A percentile compares a stretch with the other conserved stretches of the same genome.
Conservation (phyloP, 1,284 basidiomycete species). For the Kwoniella shivajii region DNA sequence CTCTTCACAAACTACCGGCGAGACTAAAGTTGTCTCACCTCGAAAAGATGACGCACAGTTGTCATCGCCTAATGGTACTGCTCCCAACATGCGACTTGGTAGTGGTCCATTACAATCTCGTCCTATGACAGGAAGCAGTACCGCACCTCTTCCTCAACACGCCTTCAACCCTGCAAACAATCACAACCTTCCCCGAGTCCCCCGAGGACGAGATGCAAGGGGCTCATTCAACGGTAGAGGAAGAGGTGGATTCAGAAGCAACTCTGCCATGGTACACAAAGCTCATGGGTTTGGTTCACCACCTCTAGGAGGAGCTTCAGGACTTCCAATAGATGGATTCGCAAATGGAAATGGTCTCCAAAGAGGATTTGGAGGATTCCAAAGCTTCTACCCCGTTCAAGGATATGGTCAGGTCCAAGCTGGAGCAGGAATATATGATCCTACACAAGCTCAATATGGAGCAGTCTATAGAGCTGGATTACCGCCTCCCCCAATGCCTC, state of each 20-base stretch:
- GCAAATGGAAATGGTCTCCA: constrained; percentile 16
- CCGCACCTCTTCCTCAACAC: constrained; percentile 33
- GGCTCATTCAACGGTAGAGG: constrained; percentile 36
- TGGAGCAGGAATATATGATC: constrained; percentile 25
- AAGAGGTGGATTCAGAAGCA: constrained; percentile 30
- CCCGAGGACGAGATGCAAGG: constrained; percentile 32
- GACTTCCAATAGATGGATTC: constrained; percentile 19
- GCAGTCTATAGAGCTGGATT: constrained; percentile 23
- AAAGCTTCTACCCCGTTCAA: constrained; percentile 22
- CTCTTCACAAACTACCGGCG: constrained; percentile 31
- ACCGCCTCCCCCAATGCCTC: constrained; percentile 62
- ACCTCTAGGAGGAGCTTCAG: constrained; percentile 3
- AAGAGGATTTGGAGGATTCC: constrained; percentile 31
- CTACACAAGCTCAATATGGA: constrained; percentile 24
- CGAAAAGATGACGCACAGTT: constrained; percentile 3
- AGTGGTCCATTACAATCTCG: constrained; percentile 12
- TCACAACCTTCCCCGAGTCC: constrained; percentile 26
- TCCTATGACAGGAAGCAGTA: constrained; percentile 22
- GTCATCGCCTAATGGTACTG: constrained; percentile 5
- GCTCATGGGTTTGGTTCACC: constrained; percentile 23
- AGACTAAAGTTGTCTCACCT: constrained; percentile 17
- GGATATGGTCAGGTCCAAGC: constrained; percentile 8
- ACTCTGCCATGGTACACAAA: constrained; percentile 17
- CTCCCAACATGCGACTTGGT: constrained; percentile 11
- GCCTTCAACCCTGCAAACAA: constrained; percentile 20